A percentile compares a stretch with the other conserved stretches of the same genome.
phyloP scores from a whole-genome alignment of 164 flowering plant genomes.

The Magnolia sinica region DNA sequence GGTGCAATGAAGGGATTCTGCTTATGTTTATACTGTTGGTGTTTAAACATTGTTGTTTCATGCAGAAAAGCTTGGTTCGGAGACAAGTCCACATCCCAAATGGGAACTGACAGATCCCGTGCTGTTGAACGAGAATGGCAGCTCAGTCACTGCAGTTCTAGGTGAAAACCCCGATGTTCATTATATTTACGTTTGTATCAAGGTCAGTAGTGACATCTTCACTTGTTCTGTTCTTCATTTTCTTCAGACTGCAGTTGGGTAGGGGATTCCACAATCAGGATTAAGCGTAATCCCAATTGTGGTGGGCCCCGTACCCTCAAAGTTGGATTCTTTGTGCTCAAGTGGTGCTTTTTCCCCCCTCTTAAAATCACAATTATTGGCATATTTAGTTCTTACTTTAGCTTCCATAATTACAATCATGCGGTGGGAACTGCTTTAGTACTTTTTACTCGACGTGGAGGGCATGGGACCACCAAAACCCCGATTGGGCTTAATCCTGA shows the following conservation, averaged over 20 bases:
- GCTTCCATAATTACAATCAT: too few species aligned
- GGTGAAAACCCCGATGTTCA: constrained; percentile 72
- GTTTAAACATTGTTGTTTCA: not conserved
- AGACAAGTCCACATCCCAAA: constrained; percentile 29
- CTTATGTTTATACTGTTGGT: not conserved
- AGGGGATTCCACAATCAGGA: not conserved
- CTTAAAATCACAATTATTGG: not conserved
- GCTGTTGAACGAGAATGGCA: constrained; percentile 52
- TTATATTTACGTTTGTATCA: constrained; percentile 70
- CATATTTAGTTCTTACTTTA: not conserved
- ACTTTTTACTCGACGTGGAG: too few species aligned
- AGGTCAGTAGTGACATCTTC: constrained; percentile 35
- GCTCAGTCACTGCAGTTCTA: constrained; percentile 37
- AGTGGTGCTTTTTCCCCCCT: not conserved
- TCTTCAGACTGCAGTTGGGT: not conserved
- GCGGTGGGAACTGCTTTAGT: too few species aligned
- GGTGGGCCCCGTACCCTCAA: not conserved
- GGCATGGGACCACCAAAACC: too few species aligned
- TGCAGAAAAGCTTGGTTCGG: constrained; percentile 54
- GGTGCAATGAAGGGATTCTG: too few species aligned
- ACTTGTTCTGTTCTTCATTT: not conserved
- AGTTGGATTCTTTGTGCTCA: not conserved
- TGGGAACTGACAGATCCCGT: constrained; percentile 62
- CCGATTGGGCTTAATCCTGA: too few species aligned
- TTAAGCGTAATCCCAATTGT: not conserved